Base-by-base conservation (phyloP, 1,139 yeast species). In the Nakaseomyces uthaithaninus region DNA sequence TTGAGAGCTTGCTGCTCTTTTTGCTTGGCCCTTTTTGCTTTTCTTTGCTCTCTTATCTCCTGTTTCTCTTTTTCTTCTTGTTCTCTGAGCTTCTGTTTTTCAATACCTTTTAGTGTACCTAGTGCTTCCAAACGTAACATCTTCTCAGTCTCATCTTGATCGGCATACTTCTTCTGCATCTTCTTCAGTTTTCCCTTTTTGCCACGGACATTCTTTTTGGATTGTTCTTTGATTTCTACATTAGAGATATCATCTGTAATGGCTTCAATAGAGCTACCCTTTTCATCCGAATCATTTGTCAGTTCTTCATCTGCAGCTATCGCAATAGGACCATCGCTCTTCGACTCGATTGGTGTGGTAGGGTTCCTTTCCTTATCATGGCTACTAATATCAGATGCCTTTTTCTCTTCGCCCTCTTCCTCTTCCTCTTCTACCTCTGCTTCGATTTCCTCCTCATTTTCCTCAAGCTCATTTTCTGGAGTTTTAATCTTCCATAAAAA, bases 101-200 rank as follows among this genome's bases (percentile, higher is more conserved):
- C 77, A 3, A 72, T 67, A 44, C 83, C 86, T 50, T 82, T 83
- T 53, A 81, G 67, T 0, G 94, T 83, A 3, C 97, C 98, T 38
- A 91, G 66, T 1, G 81, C 82, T 45, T 82, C 77, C 83, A 89
- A 76, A 46, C 91, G 72, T 45, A 80, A 54, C 38, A 64, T 57
- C 43, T 87, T 72, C 53, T 91, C 97, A 42, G 85, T 94, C 42
- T 86, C 96, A 56, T 89, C 97, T 60, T 89, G 97, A 46, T 81
- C 87, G 1, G 80, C 87, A 56, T 91, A 91, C 55, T 87, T 89
- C 40, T 75, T 69, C 22, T 82, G 81, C 42, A 84, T 82, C 59
- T 85, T 89, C 67, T 85, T 86, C 60, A 83, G 57, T 56, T 87
- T 87, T 17, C 83, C 79, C 57, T 80, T 84, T 62, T 83, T 86